Evolutionary conservation across 1,139 yeast species (phyloP), one percentile per base, ranked within the genome.

Genomic region (Wickerhamiella infanticola): DNA sequence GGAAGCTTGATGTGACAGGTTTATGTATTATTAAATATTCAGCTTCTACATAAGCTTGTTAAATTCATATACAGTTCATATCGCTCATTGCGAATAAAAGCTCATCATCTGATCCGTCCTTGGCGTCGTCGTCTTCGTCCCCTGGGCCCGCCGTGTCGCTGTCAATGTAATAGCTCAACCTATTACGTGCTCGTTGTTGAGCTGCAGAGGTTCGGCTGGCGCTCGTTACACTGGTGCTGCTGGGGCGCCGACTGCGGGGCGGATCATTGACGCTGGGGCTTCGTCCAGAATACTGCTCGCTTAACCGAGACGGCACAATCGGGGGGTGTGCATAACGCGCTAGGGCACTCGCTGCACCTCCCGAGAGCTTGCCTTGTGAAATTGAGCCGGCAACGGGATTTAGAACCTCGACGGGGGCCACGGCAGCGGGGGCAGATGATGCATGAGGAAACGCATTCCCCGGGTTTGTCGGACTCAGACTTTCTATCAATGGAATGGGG

Each of bases 81-180:
- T 84, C 95, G 59, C 94, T 84, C 94, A 85, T 83, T 31, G 93
- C 81, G 62, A 85, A 85, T 47, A 85, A 66, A 56, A 85, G 65
- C 50, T 83, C 95, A 52, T 83, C 94, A 51, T 82, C 93, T 40
- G 80, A 85, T 37, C 76, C 80, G 35, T 73, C 77, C 37, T 55
- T 58, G n/a, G 51, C 54, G 24, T 54, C 50, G 47, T 43, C 46
- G 24, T 40, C 35, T 3, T 48, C 50, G 11, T 37, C 40, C 24
- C n/a, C 42, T 11, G 26, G 23, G 25, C 27, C 18, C 25, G 39
- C 42, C 23, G 43, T 35, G 23, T n/a, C 45, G 8, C 37, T 43
- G 24, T 45, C 36, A 6, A 39, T 39, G 41, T 52, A 52, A 46
- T 53, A 54, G 7, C 54, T 51, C 8, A 54, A 49, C 23, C 55